Evolutionary conservation across 2,329 filamentous ascomycete genomes (phyloP), one percentile per base, ranked within the genome.

Genomic region (Cadophora sp.): DNA sequence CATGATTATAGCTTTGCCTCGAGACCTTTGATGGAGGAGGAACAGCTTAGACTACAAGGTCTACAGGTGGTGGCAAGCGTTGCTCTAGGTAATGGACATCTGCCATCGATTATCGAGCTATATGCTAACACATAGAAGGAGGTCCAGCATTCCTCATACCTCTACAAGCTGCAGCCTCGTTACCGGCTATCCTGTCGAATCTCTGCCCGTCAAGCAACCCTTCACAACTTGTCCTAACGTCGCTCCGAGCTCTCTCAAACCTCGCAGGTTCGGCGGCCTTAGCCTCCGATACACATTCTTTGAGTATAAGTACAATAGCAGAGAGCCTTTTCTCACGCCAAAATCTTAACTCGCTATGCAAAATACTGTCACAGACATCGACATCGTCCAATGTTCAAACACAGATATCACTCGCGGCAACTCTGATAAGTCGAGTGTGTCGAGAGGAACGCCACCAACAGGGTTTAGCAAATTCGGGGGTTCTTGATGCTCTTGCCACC

Each of bases 11-110:
- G 79, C 78, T 73, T 74, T 66, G 69, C 73, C 51, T 61, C 71
- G 9, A 66, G 68, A 48, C 69, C 74, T n/a, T 77, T 89, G 72
- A 84, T 83, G 2, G 86, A 89, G 12, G 88, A 92, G 68, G 90
- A 94, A 66, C 85, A 87, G 55, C 84, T 90, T 59, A 87, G 89
- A 72, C 82, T 96, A 66, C 92, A 97, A 78, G 91, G 92, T n/a
- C 86, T 94, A 48, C 89, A 97, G 71, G 86, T 97, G n/a, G 82
- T 97, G 43, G 90, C 91, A 58, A 96, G 92, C 79, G 87, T 98
- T 76, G 92, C 93, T 67, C 90, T 92, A 80, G 94, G 94, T 94
- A 84, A 75, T 29, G 84, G 73, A 26, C 14, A 63, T 31, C 34
- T 46, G 8, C 34, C 24, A 37, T n/a, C 24, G 16, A 22, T n/a